Conservation (phyloP, 306 rosid species). For the Trifolium pratense region DNA sequence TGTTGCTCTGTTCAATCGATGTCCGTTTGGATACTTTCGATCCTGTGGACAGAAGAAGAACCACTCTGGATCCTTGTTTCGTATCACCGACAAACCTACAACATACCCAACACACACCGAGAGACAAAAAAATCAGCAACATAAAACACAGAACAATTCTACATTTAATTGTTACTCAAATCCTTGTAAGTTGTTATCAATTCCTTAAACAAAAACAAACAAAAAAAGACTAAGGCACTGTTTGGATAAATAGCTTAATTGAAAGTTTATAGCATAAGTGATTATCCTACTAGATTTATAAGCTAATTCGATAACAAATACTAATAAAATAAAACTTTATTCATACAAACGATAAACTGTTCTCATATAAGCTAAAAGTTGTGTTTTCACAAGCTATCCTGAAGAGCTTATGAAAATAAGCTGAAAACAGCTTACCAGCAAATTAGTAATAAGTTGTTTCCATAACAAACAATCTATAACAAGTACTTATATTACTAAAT, state of each 20-base stretch:
- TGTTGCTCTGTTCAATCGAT: slow-evolving; percentile 90
- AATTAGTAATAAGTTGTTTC: background rate
- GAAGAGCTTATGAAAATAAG: background rate
- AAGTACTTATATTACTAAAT: background rate
- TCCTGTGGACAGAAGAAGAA: slow-evolving; percentile 98
- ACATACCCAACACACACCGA: slow-evolving; percentile 6
- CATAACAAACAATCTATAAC: background rate
- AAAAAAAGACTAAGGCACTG: background rate
- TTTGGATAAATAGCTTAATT: background rate
- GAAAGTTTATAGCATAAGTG: background rate
- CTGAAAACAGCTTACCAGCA: background rate
- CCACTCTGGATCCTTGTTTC: slow-evolving; percentile 91
- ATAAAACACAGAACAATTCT: background rate
- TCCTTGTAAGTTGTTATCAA: background rate
- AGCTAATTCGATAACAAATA: background rate
- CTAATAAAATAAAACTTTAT: background rate
- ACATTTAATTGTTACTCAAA: background rate
- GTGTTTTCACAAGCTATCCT: background rate
- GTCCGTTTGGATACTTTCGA: slow-evolving; percentile 91
- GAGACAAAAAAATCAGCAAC: background rate
- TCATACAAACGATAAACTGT: background rate
- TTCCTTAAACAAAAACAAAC: slow-evolving; percentile 4
- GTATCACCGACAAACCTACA: slow-evolving; percentile 72
- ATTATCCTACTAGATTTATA: background rate
- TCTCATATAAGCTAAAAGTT: background rate